Evolutionary conservation across 2,329 filamentous ascomycete genomes (phyloP).

Genomic region (Harringtonia aguacate): DNA sequence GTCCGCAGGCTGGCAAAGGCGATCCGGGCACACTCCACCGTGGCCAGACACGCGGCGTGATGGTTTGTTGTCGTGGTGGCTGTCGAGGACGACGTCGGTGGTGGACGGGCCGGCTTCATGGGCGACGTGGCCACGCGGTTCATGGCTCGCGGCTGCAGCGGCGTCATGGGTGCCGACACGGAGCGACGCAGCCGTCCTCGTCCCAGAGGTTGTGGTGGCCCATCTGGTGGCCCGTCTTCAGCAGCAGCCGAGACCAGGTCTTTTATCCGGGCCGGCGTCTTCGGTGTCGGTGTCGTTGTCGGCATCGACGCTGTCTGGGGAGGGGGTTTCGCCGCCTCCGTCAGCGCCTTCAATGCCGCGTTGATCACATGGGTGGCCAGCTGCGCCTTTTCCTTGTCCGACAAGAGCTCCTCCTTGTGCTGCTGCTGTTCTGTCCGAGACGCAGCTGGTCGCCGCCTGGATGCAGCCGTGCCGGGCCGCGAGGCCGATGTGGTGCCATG

Average conservation of each 20-base stretch:
- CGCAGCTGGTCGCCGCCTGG: conserved; percentile 11
- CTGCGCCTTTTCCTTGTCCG: conserved; percentile 49
- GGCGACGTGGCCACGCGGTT: conserved; percentile 50
- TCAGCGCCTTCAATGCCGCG: conserved; percentile 54
- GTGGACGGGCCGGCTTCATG: conserved; percentile 19
- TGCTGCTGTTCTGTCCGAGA: conserved; percentile 7
- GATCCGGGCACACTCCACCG: conserved; percentile 57
- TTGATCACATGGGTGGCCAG: conserved; percentile 68
- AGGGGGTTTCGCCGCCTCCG: conserved; percentile 50
- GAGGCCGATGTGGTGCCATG: conserved; percentile 4
- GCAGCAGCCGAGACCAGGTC: neutral
- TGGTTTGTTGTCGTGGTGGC: conserved; percentile 14
- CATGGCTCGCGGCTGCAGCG: conserved; percentile 48
- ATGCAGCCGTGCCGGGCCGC: conserved; percentile 15
- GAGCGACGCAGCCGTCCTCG: conserved; percentile 35
- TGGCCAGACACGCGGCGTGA: conserved; percentile 34
- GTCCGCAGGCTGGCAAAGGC: conserved; percentile 56
- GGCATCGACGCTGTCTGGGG: conserved; percentile 21
- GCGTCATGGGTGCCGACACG: conserved; percentile 47
- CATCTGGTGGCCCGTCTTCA: neutral
- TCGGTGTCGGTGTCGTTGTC: conserved; percentile 1
- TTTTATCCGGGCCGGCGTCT: neutral
- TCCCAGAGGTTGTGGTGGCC: neutral
- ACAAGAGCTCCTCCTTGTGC: conserved; percentile 20
- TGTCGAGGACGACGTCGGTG: conserved; percentile 17